Conservation (phyloP, 257 asterid genomes). For the Eucommia ulmoides region DNA sequence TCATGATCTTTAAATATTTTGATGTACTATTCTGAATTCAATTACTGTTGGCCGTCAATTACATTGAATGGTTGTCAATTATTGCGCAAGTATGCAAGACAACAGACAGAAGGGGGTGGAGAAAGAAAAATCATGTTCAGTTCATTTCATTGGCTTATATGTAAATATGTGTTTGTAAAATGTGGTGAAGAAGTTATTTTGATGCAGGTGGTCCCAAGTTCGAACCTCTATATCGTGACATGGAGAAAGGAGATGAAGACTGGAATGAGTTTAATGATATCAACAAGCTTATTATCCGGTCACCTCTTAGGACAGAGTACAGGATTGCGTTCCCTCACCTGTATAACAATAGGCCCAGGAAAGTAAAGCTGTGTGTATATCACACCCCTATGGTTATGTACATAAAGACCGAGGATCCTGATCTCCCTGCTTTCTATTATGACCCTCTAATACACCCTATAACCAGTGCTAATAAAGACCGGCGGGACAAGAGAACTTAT, state of each 20-base stretch:
- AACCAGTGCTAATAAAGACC: constrained; percentile 63
- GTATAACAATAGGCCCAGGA: constrained; percentile 89
- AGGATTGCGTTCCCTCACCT: constrained; percentile 95
- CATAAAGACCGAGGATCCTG: constrained; percentile 98
- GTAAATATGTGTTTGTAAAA: not conserved
- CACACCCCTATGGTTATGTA: constrained; percentile 98
- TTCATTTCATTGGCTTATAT: not conserved
- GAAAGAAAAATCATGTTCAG: too few relatives aligned
- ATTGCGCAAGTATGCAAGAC: too few relatives aligned
- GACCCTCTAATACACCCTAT: constrained; percentile 96
- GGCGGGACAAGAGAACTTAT: constrained; percentile 49
- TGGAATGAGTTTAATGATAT: constrained; percentile 99
- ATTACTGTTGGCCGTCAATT: too few relatives aligned
- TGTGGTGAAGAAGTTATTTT: constrained; percentile 6
- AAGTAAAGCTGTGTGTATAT: constrained; percentile 80
- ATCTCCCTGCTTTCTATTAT: constrained; percentile 89
- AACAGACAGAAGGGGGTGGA: too few relatives aligned
- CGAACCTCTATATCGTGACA: constrained; percentile 95
- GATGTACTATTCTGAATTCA: too few relatives aligned
- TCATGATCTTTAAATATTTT: too few relatives aligned
- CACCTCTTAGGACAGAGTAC: constrained; percentile 98
- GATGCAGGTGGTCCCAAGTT: constrained; percentile 95
- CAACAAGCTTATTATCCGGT: constrained; percentile 88
- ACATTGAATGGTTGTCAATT: too few relatives aligned
- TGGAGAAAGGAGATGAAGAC: constrained; percentile 99